phyloP scores from a whole-genome alignment of 208 protist species.

The Novymonas esmeraldas region DNA sequence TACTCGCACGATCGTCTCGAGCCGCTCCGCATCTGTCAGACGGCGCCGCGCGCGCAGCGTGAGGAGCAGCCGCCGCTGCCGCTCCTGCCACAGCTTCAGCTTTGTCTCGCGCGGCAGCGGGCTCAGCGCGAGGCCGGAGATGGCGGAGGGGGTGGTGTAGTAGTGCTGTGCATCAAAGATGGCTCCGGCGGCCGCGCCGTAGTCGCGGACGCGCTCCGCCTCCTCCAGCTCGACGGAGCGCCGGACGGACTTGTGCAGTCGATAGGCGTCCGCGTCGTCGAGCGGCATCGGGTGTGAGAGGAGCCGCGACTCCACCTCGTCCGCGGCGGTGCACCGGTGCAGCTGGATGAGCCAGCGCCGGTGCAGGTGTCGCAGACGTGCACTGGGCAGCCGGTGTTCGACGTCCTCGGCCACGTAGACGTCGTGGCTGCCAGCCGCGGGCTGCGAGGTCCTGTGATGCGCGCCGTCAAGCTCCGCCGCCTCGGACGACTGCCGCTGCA shows the following conservation, averaged over 20 bases:
- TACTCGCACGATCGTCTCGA: slow-evolving; percentile 61
- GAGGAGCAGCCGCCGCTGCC: slow-evolving; percentile 47
- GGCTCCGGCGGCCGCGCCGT: slow-evolving; percentile 10
- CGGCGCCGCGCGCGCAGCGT: slow-evolving; percentile 31
- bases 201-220: slow-evolving; percentile 17
- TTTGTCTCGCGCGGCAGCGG: slow-evolving; percentile 53
- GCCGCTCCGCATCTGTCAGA: slow-evolving; percentile 63
- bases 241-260: slow-evolving; percentile 32
- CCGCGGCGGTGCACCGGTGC: slow-evolving; percentile 26
- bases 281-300: slow-evolving; percentile 61
- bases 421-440: slow-evolving; percentile 8
- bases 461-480: no score
- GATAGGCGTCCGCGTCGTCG: slow-evolving; percentile 37
- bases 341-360: slow-evolving; percentile 62
- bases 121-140: slow-evolving; percentile 61
- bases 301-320: slow-evolving; percentile 55
- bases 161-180: slow-evolving; percentile 41
- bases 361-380: slow-evolving; percentile 52
- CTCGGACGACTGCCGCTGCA: no score
- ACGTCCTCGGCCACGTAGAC: slow-evolving; percentile 19
- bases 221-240: slow-evolving; percentile 32
- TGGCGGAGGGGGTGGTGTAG: slow-evolving; percentile 39
- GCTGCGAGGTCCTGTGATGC: no score
- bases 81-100: slow-evolving; percentile 74
- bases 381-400: slow-evolving; percentile 21